Conservation (phyloP, 257 asterid genomes). For the Solanum ossicruentum region DNA sequence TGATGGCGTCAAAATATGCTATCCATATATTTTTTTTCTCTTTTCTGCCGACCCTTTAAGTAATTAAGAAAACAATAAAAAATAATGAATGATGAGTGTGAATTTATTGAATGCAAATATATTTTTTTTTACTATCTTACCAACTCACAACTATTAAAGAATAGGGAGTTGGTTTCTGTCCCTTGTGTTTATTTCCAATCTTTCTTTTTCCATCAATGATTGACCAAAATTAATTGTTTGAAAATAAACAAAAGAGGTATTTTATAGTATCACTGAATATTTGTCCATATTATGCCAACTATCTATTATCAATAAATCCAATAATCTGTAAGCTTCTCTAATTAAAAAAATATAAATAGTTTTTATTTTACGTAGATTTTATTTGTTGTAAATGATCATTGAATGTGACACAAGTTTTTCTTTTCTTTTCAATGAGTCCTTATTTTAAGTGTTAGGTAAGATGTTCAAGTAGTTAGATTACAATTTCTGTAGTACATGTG, state of each 20-base stretch:
- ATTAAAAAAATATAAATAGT: neutral
- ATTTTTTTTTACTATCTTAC: neutral
- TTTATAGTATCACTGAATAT: neutral
- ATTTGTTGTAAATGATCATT: neutral
- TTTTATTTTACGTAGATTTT: neutral
- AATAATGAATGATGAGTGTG: neutral
- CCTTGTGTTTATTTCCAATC: neutral
- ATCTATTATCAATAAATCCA: neutral
- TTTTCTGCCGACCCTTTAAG: neutral
- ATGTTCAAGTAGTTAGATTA: too few relatives aligned
- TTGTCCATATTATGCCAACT: neutral
- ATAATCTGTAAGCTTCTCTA: neutral
- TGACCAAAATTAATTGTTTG: neutral
- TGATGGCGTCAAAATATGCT: neutral
- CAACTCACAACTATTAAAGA: neutral
- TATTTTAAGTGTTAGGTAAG: neutral
- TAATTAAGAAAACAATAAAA: neutral
- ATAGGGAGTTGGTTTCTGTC: neutral
- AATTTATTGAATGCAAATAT: neutral
- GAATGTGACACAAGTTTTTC: neutral
- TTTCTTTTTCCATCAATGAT: neutral
- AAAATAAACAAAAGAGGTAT: neutral
- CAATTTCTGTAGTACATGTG: neutral
- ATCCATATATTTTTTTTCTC: neutral
- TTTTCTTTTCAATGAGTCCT: neutral